Percentiles rank a stretch among this genome's conserved stretches.
These are phyloP conservation scores for Bullera alba DNA, from an alignment of 768 basidiomycete species.

Conservation along the genomic window DNA sequence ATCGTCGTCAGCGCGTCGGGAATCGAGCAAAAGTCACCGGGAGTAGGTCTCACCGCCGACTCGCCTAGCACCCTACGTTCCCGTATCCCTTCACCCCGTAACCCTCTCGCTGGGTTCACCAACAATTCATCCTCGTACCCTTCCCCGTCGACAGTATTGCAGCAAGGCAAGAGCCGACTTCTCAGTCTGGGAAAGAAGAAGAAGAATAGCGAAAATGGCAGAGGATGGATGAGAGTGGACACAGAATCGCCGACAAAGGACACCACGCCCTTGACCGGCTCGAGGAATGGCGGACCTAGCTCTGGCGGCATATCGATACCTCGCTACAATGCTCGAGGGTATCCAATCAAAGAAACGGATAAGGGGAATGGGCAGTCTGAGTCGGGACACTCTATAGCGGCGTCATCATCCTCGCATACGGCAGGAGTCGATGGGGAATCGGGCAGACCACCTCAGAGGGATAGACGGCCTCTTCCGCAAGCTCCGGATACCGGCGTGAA, in stretches of 20 bases:
- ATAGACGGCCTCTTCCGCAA: too few relatives aligned
- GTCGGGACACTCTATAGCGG: not conserved
- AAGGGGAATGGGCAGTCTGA: not conserved
- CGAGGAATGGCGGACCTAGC: not conserved
- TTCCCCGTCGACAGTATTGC: constrained; percentile 9
- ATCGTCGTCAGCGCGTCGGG: constrained; percentile 20
- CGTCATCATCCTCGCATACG: not conserved
- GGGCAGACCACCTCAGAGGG: not conserved
- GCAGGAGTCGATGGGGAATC: not conserved
- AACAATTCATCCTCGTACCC: constrained; percentile 17
- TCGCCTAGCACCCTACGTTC: constrained; percentile 20
- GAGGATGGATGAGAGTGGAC: constrained; percentile 6
- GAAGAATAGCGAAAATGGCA: constrained; percentile 3
- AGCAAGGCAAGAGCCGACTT: constrained; percentile 10
- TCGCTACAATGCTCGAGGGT: constrained; percentile 29
- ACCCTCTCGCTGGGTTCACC: constrained; percentile 6
- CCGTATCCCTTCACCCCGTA: constrained; percentile 21
- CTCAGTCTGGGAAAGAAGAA: constrained; percentile 1
- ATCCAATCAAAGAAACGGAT: constrained; percentile 25
- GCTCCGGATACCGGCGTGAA: constrained; percentile 6
- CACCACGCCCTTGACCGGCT: not conserved
- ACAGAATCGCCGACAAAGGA: constrained; percentile 3
- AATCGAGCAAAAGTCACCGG: constrained; percentile 15
- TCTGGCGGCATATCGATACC: constrained; percentile 12
- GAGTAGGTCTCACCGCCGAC: constrained; percentile 5